Evolutionary conservation across 805 yeast genomes (phyloP), one percentile per base, ranked within the genome.

Genomic region (Candida hispaniensis): DNA sequence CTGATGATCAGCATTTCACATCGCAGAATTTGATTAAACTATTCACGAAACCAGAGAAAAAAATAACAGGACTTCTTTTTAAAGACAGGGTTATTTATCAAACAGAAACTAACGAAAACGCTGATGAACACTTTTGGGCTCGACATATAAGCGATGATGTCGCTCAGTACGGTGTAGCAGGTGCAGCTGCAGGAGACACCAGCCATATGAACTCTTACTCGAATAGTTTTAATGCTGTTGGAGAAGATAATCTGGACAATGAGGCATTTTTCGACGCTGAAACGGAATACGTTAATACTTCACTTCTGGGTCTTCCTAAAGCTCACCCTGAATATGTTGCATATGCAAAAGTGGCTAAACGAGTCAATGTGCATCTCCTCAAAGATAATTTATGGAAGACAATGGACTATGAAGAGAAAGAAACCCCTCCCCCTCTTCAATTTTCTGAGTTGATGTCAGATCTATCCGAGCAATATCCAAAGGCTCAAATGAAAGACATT

Each of bases 371-470:
- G 19, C 69, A 72, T 43, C 58, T 61, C 15, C 61, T 83, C 34
- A 83, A 85, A 58, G 77, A 75, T 38, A 80, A 79, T 47, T 48
- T 83, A 23, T 83, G 94, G 93, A 62, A 63, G 18, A 64, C 70
- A 0, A 36, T 55, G 45, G 57, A 56, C 35, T 25, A 34, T 18
- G 43, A 55, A 41, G 42, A 40, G 6, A 30, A 27, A 11, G 29
- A n/a, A 8, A 40, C 50, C 33, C 25, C 18, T 6, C 41, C 32
- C 7, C 42, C 33, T 10, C 21, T 34, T 17, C 53, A 48, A 24
- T 67, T 75, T 43, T 58, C 69, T 1, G 62, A 60, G 7, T 60
- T 77, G 20, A 70, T 75, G 4, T 55, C 55, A 3, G 66, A 65
- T 16, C 63, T 77, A 14, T 61, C 61, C 12, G 54, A 56, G 6